Conservation (phyloP, 306 rosid genomes). For the Carpinus viminea region DNA sequence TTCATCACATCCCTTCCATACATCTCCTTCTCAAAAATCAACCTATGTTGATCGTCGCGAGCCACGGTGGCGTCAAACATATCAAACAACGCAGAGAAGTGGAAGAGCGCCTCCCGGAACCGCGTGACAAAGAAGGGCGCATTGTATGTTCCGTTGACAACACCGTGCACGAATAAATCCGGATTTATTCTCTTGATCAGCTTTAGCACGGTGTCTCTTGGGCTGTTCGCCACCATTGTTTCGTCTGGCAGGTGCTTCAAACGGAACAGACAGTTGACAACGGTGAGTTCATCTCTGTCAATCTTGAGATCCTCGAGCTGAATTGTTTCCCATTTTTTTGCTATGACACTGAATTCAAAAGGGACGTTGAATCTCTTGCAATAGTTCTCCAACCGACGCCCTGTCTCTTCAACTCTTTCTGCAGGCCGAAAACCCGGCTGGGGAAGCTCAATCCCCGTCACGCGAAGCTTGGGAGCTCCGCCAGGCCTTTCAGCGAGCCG, state of each 20-base stretch:
- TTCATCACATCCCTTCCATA: slow-evolving; percentile 70
- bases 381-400: slow-evolving; percentile 51
- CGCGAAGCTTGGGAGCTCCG: slow-evolving; percentile 57
- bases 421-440: slow-evolving; percentile 76
- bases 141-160: slow-evolving; percentile 62
- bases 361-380: slow-evolving; percentile 60
- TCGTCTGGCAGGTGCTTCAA: slow-evolving; percentile 69
- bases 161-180: slow-evolving; percentile 66
- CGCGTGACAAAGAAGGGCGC: slow-evolving; percentile 76
- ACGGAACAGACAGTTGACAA: slow-evolving; percentile 62
- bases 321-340: slow-evolving; percentile 70
- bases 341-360: slow-evolving; percentile 53
- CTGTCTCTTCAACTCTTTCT: slow-evolving; percentile 64
- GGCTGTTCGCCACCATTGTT: slow-evolving; percentile 42
- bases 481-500: slow-evolving; percentile 45
- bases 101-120: slow-evolving; percentile 71
- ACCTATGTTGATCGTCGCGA: slow-evolving; percentile 58
- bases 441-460: slow-evolving; percentile 76
- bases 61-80: slow-evolving; percentile 65
- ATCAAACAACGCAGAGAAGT: slow-evolving; percentile 72
- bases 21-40: slow-evolving; percentile 53
- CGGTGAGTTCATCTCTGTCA: slow-evolving; percentile 45
- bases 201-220: slow-evolving; percentile 66
- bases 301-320: slow-evolving; percentile 49
- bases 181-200: slow-evolving; percentile 71